These are phyloP conservation scores for Emmonsiellopsis sp. DNA, from an alignment of 2,329 filamentous ascomycete species.

Conservation along the genomic window DNA sequence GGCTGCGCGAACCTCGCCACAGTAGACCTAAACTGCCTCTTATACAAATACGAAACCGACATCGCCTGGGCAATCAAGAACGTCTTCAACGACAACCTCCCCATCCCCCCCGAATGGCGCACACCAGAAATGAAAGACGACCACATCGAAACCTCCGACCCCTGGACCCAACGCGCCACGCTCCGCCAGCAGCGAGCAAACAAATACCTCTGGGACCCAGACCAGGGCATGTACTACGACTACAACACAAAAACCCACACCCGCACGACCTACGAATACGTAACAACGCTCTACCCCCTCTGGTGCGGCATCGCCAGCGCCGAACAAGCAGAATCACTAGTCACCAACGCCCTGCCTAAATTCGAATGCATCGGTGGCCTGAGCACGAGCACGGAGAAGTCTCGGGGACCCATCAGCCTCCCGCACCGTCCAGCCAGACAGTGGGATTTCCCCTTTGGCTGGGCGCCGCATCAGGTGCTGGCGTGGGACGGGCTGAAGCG, in stretches of 20 bases:
- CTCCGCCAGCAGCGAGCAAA: slow-evolving; percentile 66
- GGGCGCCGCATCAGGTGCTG: slow-evolving; percentile 86
- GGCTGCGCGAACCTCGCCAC: slow-evolving; percentile 71
- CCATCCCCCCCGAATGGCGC: slow-evolving; percentile 64
- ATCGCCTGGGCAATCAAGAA: slow-evolving; percentile 69
- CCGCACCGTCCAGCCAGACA: slow-evolving; percentile 73
- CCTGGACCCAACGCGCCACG: slow-evolving; percentile 71
- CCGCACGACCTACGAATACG: slow-evolving; percentile 68
- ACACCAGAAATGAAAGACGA: slow-evolving; percentile 49
- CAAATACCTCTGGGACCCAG: slow-evolving; percentile 70
- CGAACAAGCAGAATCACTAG: slow-evolving; percentile 64
- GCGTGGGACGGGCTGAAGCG: slow-evolving; percentile 77
- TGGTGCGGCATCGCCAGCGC: slow-evolving; percentile 75
- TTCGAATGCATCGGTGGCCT: slow-evolving; percentile 74
- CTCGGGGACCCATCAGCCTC: slow-evolving; percentile 57
- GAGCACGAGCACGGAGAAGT: slow-evolving; percentile 71
- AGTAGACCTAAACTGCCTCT: slow-evolving; percentile 73
- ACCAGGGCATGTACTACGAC: slow-evolving; percentile 51
- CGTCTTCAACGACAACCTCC: slow-evolving; percentile 63
- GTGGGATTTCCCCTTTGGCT: slow-evolving; percentile 86
- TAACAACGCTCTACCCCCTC: slow-evolving; percentile 79
- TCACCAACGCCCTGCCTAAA: slow-evolving; percentile 62
- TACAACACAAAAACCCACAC: slow-evolving; percentile 68
- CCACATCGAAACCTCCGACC: slow-evolving; percentile 62
- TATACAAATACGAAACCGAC: slow-evolving; percentile 87